phyloP scores from a whole-genome alignment of 2,329 filamentous ascomycete genomes.

The Colletotrichum liaoningense region DNA sequence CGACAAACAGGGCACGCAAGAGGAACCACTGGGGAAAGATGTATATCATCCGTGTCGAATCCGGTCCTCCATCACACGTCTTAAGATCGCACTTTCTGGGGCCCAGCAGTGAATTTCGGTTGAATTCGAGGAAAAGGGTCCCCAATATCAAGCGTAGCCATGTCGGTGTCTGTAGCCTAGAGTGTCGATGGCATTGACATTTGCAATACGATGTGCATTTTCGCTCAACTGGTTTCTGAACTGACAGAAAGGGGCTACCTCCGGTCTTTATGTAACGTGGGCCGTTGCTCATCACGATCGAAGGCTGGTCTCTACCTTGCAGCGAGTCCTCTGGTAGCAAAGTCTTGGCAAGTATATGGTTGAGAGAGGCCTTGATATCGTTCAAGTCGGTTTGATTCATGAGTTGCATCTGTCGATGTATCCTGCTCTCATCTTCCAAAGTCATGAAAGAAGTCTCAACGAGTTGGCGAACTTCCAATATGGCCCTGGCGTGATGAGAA shows the following conservation, averaged over 20 bases:
- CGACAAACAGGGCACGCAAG: background rate
- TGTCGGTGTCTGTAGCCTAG: background rate
- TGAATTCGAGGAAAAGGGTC: conserved; percentile 2
- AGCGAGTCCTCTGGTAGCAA: background rate
- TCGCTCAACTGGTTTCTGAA: background rate
- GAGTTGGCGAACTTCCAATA: background rate
- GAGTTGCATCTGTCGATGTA: background rate
- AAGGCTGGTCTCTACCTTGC: background rate
- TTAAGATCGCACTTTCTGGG: background rate
- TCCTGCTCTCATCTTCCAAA: background rate
- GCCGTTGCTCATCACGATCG: too few relatives aligned
- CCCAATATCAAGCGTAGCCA: conserved; percentile 5
- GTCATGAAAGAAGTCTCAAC: background rate
- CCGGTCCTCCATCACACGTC: background rate
- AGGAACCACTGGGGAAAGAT: conserved; percentile 16
- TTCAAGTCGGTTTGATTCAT: background rate
- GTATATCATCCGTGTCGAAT: conserved; percentile 8
- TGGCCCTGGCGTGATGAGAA: background rate
- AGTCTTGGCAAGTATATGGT: background rate
- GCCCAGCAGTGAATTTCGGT: background rate
- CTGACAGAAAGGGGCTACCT: background rate
- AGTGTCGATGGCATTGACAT: conserved; percentile 16
- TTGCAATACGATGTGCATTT: background rate
- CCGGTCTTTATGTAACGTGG: background rate
- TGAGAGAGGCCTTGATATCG: background rate